Evolutionary conservation across 257 asterid species (phyloP), one percentile per base, ranked within the genome.

Genomic region (Solanum corneliomulleri): DNA sequence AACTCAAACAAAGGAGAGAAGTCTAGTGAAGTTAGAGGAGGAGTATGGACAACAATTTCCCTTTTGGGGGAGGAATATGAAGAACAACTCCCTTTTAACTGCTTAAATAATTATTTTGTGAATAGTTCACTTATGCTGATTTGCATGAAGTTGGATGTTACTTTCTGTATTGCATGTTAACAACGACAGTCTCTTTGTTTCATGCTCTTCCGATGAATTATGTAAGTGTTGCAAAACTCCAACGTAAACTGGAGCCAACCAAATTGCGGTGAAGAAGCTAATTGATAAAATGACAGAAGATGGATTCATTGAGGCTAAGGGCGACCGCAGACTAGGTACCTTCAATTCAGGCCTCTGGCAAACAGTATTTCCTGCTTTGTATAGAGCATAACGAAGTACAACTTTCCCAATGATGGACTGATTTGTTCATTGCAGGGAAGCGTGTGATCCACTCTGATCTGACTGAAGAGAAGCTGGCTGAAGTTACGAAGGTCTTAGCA

Each of bases 401-500:
- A 39, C 31, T 74, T 74, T 9, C 25, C 45, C 78, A 74, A 37
- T 37, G 52, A 37, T 41, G 31, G 52, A 39, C 20, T 75, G 52
- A 21, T 78, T 85, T 27, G 87, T 10, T 70, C 89, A 44, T 90
- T 80, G n/a, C 92, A 97, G 99, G 99, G 88, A 97, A 95, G 94
- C 95, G 96, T 20, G 99, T 97, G 89, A 92, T 95, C 88, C 98
- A 94, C 90, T 94, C 98, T n/a, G 98, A 95, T 71, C 90, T 93
- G 74, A 91, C 98, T 47, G 91, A 89, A 91, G 90, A 91, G 89
- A 95, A 91, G 93, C 90, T 97, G 89, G 83, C 82, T 62, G 98
- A 95, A 93, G 95, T 97, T 85, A 91, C 85, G 91, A 95, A 92
- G 90, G 87, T 92, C 83, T 89, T 97, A 75, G 88, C 89, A 84